Evolutionary conservation across 2,329 filamentous ascomycete species (phyloP).

Genomic region (Ceratocystis destructans): DNA sequence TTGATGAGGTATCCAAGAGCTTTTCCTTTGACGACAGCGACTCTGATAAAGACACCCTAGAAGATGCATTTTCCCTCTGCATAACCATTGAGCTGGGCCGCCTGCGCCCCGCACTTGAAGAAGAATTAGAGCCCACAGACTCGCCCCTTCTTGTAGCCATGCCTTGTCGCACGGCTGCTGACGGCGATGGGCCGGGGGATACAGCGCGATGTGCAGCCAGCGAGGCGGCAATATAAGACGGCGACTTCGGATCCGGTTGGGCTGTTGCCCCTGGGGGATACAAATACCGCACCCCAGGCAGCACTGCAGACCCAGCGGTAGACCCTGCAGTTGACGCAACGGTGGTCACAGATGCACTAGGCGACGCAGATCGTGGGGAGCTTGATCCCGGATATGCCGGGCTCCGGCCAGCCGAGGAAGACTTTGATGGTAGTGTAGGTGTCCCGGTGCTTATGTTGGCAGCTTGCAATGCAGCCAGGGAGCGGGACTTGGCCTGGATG

Average conservation of each 20-base stretch:
- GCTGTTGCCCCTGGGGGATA: conserved; percentile 8
- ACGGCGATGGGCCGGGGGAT: conserved; percentile 6
- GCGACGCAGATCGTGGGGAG: background rate
- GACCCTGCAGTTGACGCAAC: background rate
- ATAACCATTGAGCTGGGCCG: conserved; percentile 25
- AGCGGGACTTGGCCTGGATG: background rate
- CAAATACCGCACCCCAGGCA: conserved; percentile 8
- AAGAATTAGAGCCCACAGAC: conserved; percentile 21
- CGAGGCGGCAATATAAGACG: conserved; percentile 36
- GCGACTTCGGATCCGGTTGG: conserved; percentile 5
- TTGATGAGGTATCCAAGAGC: conserved; percentile 40
- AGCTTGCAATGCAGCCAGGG: conserved; percentile 11
- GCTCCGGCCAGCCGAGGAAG: background rate
- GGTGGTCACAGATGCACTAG: conserved; percentile 8
- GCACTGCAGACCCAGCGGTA: background rate
- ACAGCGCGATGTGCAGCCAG: conserved; percentile 32
- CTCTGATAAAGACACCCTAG: background rate
- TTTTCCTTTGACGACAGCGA: background rate
- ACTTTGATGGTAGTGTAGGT: background rate
- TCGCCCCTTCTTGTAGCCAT: conserved; percentile 1
- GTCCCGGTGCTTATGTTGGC: background rate
- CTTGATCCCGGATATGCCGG: background rate
- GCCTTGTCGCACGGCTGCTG: background rate
- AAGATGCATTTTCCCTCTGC: background rate
- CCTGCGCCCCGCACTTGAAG: conserved; percentile 22